Conservation (phyloP, 2,329 filamentous ascomycete species). For the Fusarium liriodendri region DNA sequence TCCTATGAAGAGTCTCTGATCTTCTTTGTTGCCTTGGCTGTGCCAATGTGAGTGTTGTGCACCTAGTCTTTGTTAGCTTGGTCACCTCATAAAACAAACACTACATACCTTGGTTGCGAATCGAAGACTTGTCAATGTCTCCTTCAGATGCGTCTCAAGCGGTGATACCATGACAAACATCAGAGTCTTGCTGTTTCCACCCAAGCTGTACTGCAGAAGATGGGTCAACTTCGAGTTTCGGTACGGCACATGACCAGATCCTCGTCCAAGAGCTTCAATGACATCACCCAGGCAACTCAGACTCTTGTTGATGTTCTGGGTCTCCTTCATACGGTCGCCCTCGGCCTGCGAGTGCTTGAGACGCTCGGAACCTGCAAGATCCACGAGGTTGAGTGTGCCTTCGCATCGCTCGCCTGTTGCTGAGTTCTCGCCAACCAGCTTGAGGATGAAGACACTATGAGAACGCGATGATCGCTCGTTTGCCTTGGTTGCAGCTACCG, state of each 20-base stretch:
- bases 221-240: constrained; percentile 97
- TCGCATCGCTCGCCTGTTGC: constrained; percentile 87
- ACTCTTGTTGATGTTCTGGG: constrained; percentile 97
- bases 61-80: constrained; percentile 60
- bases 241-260: constrained; percentile 89
- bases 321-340: constrained; percentile 90
- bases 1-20: constrained; percentile 53
- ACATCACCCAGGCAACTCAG: constrained; percentile 93
- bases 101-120: constrained; percentile 89
- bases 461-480: constrained; percentile 95
- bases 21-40: constrained; percentile 81
- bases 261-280: constrained; percentile 89
- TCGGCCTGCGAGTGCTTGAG: constrained; percentile 88
- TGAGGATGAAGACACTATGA: constrained; percentile 96
- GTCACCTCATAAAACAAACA: not conserved
- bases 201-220: constrained; percentile 91
- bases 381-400: constrained; percentile 94
- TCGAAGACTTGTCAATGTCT: constrained; percentile 93
- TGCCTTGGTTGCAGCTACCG: constrained; percentile 95
- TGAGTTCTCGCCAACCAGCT: constrained; percentile 75
- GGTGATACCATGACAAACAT: constrained; percentile 99
- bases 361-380: constrained; percentile 92
- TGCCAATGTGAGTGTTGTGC: constrained; percentile 92
- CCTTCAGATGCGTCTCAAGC: constrained; percentile 87
- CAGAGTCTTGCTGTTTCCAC: constrained; percentile 95